Evolutionary conservation across 208 protist genomes (phyloP), one percentile per base, ranked within the genome.

Genomic region (Leishmania amazonensis): DNA sequence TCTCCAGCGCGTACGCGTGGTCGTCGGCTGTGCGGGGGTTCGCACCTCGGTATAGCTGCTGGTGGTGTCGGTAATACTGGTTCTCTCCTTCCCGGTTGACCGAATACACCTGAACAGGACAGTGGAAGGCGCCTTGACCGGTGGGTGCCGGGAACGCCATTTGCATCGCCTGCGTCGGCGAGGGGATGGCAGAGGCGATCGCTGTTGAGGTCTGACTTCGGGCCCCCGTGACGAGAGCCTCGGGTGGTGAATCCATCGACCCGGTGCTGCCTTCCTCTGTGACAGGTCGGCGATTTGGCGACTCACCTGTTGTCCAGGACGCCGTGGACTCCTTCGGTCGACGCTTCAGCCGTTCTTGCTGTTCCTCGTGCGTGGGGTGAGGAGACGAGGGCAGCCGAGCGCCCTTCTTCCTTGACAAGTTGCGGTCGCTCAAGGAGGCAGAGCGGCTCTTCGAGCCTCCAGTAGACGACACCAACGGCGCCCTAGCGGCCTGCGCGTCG

Each of bases 291-390:
- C 31, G 51, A 28, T 49, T 85, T 11, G 81, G 76, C n/a, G 70
- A 77, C 49, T 35, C 70, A 17, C 24, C 68, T 1, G 45, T 42
- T 3, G 75, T 53, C 40, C 49, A 49, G 35, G 35, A 77, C 31
- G 60, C n/a, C 57, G 64, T 21, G n/a, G 72, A 68, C 49, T 79
- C 75, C 64, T 79, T 75, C 8, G 80, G 77, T 1, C 68, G 81
- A 68, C 45, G 76, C 49, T n/a, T 68, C 67, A 42, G 68, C 42
- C 45, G 75, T 5, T 21, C 9, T 38, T 19, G 31, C 17, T 17
- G 15, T 13, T 62, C 17, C 47, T 24, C 49, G n/a, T n/a, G 72
- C 15, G 49, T 24, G 28, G 28, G 47, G 47, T 24, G 49, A 28
- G 47, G 79, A 9, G 15, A 40, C 38, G 62, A 17, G 40, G 51